Conservation (phyloP, 495 filamentous ascomycete species). For the Aspergillus biplanus region DNA sequence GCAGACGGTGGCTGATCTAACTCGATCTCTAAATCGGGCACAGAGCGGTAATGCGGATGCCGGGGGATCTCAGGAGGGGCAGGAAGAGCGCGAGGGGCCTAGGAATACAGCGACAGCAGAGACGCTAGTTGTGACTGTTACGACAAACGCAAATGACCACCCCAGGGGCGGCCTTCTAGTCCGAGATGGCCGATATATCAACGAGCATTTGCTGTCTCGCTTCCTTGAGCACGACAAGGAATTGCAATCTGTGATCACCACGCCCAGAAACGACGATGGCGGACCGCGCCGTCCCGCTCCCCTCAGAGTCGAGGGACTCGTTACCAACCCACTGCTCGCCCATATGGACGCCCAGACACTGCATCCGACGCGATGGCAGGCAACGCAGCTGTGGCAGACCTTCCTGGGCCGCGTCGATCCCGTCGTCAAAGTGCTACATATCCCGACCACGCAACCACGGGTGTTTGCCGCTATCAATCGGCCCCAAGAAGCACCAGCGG, state of each 20-base stretch:
- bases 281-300: conserved; percentile 14
- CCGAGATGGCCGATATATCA: conserved; percentile 30
- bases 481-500: conserved; percentile 33
- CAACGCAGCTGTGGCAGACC: conserved; percentile 36
- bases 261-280: conserved; percentile 19
- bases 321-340: conserved; percentile 23
- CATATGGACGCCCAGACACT: conserved; percentile 26
- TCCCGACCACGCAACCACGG: conserved; percentile 38
- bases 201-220: conserved; percentile 35
- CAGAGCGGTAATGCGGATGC: neutral
- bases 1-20: conserved; percentile 28
- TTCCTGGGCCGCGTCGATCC: conserved; percentile 43
- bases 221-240: conserved; percentile 34
- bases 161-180: neutral
- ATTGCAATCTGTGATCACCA: conserved; percentile 30
- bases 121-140: too few species aligned
- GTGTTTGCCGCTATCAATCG: conserved; percentile 44
- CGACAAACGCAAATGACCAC: neutral
- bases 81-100: neutral
- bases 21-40: neutral
- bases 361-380: conserved; percentile 32
- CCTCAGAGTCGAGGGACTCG: conserved; percentile 27
- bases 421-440: conserved; percentile 47
- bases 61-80: neutral
- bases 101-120: neutral